Base-by-base conservation (phyloP, 352 stramenopile genomes). In the Globisporangium mamillatum region DNA sequence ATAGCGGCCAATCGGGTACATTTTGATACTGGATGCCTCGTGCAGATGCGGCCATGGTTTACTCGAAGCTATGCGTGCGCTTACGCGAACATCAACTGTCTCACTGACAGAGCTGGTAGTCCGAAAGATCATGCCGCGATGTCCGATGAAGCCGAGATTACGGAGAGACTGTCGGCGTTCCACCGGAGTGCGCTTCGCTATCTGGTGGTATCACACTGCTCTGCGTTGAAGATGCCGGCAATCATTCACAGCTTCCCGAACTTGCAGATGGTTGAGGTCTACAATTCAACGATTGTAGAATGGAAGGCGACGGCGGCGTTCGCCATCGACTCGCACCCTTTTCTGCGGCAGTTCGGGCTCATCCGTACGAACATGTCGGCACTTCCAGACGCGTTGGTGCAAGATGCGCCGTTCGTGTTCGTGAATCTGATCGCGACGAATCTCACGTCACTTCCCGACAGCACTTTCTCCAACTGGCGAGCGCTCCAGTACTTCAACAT, bases 281-380 rank as follows among this genome's bases (percentile, higher is more conserved):
- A 71, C 57, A 75, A 77, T 66, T 60, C 66, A 32, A 74, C 74
- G 5, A 66, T 79, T n/a, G 10, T 32, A 22, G 63, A 75, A 32
- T 80, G 71, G 74, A 34, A 58, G 9, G 10, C 12, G 2, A 16
- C 60, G 1, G 65, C 71, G 1, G 25, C 67, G 0, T 59, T 80
- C 50, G 44, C 44, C 0, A 44, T 14, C 0, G 7, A 27, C 32
- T 22, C 56, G 2, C 64, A 64, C n/a, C 41, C n/a, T 1, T 24
- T 18, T n/a, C 56, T 69, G 29, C 56, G 41, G 12, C 52, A 38
- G 8, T 18, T 71, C 18, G 54, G 22, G 14, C 24, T 69, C 6
- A 41, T 56, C 7, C 66, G 60, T 34, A 67, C 59, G 5, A 62
- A 60, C 20, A 1, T 69, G 46, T 44, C 56, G 25, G n/a, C 29